Percentiles rank a stretch among this genome's conserved stretches.
Conservation (phyloP, 805 yeast genomes). For the Saccharomyces paradoxus region DNA sequence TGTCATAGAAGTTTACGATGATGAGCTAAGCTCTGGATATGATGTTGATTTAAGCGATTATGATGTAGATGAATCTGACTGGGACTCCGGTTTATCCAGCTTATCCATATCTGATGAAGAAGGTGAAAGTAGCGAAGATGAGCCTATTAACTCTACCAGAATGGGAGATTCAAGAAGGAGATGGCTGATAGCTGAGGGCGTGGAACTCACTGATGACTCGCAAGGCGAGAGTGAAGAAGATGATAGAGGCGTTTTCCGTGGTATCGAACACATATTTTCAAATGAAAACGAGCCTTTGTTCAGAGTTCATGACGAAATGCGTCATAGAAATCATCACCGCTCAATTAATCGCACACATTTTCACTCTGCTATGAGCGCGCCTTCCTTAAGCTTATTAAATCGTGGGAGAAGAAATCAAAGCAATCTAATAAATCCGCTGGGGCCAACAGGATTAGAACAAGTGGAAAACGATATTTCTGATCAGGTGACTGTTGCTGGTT, state of each 20-base stretch:
- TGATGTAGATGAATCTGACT: conserved; percentile 30
- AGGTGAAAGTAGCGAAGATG: conserved; percentile 16
- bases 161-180: conserved; percentile 21
- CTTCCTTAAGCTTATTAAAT: conserved; percentile 24
- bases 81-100: conserved; percentile 32
- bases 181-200: conserved; percentile 25
- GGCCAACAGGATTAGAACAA: conserved; percentile 30
- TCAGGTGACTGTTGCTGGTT: conserved; percentile 19
- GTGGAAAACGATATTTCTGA: conserved; percentile 26
- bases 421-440: conserved; percentile 26
- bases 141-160: conserved; percentile 10
- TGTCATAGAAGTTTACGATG: conserved; percentile 22
- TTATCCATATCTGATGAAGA: conserved; percentile 25
- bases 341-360: conserved; percentile 15
- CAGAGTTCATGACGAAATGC: conserved; percentile 21
- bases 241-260: conserved; percentile 26
- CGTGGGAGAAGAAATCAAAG: conserved; percentile 25
- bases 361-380: conserved; percentile 18
- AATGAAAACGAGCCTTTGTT: conserved; percentile 23
- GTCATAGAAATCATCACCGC: conserved; percentile 17
- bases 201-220: conserved; percentile 24
- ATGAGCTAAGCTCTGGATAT: conserved; percentile 27
- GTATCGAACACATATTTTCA: conserved; percentile 27
- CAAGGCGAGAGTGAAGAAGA: conserved; percentile 26
- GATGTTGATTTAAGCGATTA: conserved; percentile 30